These are phyloP conservation scores for Fusarium multiceps DNA, from an alignment of 2,329 filamentous ascomycete genomes.

Conservation along the genomic window DNA sequence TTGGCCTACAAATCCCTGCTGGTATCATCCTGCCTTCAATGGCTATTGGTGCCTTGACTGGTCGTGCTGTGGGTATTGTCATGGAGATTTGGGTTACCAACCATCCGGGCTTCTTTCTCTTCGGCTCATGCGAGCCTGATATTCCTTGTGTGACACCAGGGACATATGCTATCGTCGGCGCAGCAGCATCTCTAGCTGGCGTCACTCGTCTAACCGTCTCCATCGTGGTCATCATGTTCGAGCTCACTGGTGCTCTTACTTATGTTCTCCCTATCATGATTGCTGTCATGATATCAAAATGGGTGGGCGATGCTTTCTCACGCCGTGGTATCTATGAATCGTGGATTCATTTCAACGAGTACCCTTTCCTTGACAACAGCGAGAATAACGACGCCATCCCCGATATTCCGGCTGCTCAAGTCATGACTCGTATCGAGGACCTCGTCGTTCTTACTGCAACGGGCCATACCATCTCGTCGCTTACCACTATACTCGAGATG, in stretches of 20 bases:
- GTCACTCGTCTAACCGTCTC: slow-evolving; percentile 97
- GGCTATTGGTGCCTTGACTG: slow-evolving; percentile 91
- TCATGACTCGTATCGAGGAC: slow-evolving; percentile 95
- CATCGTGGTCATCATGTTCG: slow-evolving; percentile 99
- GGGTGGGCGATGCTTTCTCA: slow-evolving; percentile 96
- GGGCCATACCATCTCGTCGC: slow-evolving; percentile 84
- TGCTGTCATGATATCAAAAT: slow-evolving; percentile 97
- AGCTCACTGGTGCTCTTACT: slow-evolving; percentile 93
- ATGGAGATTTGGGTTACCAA: slow-evolving; percentile 88
- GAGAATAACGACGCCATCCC: slow-evolving; percentile 79
- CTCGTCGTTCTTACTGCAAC: slow-evolving; percentile 87
- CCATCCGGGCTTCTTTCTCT: slow-evolving; percentile 81
- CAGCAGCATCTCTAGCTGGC: slow-evolving; percentile 91
- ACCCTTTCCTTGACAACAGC: slow-evolving; percentile 93
- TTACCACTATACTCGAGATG: slow-evolving; percentile 75
- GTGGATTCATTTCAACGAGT: slow-evolving; percentile 97
- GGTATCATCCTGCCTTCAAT: slow-evolving; percentile 97
- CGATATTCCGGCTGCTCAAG: slow-evolving; percentile 84
- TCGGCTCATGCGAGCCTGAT: slow-evolving; percentile 85
- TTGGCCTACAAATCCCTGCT: slow-evolving; percentile 92
- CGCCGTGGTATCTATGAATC: slow-evolving; percentile 95
- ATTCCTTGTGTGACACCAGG: slow-evolving; percentile 90
- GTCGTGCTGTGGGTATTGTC: slow-evolving; percentile 87
- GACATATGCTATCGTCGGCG: slow-evolving; percentile 95
- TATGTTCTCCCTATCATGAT: slow-evolving; percentile 99